Evolutionary conservation across 169 alveolate species (phyloP).

Genomic region (Eimeria sp.): DNA sequence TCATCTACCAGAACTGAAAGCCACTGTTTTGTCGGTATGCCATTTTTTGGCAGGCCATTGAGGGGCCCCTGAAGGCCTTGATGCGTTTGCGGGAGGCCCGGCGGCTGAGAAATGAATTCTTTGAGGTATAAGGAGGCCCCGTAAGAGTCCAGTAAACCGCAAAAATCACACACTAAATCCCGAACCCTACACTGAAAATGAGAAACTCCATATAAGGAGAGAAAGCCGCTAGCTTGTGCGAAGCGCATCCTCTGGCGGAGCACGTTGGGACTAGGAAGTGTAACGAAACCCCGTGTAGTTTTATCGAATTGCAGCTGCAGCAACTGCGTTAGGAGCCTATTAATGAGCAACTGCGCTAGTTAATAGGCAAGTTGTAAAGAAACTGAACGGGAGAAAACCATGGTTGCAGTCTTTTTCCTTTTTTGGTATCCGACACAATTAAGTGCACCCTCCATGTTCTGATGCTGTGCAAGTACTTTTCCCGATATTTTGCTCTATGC

Average conservation of each 20-base stretch:
- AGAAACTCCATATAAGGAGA: not conserved
- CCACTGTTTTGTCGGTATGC: not conserved
- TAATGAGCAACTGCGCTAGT: not conserved
- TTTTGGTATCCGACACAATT: not conserved
- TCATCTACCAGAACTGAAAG: not conserved
- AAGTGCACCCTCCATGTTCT: not conserved
- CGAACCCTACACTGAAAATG: too few species aligned
- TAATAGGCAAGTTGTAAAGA: not conserved
- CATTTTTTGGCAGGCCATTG: slow-evolving; percentile 9
- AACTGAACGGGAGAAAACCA: not conserved
- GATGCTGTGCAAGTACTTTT: not conserved
- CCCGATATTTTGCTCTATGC: not conserved
- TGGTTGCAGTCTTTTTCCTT: not conserved
- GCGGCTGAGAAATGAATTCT: slow-evolving; percentile 53
- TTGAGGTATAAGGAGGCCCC: slow-evolving; percentile 23
- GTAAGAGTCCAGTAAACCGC: not conserved
- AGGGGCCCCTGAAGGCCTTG: slow-evolving; percentile 58
- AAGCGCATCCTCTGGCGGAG: not conserved
- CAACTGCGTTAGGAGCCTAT: not conserved
- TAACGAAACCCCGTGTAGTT: not conserved
- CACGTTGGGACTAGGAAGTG: not conserved
- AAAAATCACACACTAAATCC: not conserved
- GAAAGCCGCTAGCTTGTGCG: not conserved
- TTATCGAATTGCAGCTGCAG: not conserved
- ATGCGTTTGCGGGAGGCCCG: slow-evolving; percentile 59